A percentile compares a stretch with the other conserved stretches of the same genome.
Evolutionary conservation across 2,329 filamentous ascomycete species (phyloP).

Genomic region (Lojkania enalia): DNA sequence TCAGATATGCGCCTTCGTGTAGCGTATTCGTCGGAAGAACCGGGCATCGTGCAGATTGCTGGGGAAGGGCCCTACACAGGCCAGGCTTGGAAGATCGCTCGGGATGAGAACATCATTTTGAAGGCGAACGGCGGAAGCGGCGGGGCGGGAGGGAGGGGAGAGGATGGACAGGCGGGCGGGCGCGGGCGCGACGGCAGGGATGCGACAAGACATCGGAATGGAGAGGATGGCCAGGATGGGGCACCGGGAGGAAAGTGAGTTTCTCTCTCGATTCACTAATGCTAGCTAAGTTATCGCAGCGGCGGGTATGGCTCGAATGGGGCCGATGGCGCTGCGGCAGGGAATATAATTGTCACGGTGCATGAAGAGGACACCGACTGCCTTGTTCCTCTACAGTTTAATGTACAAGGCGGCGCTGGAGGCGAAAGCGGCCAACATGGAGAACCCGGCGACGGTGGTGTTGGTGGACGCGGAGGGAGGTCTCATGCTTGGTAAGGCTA

Average conservation of each 20-base stretch:
- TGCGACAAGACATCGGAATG: constrained; percentile 14
- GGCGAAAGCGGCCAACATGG: constrained; percentile 18
- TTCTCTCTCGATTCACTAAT: neutral
- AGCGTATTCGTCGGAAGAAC: constrained; percentile 7
- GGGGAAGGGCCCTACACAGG: constrained; percentile 14
- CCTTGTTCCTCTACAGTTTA: constrained; percentile 12
- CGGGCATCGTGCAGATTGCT: constrained; percentile 12
- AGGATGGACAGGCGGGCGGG: constrained; percentile 20
- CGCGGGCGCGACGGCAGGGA: constrained; percentile 12
- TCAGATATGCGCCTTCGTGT: constrained; percentile 14
- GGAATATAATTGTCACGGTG: constrained; percentile 18
- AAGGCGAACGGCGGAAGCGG: constrained; percentile 12
- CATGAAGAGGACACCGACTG: constrained; percentile 17
- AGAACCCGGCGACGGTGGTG: constrained; percentile 16
- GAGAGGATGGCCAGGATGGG: constrained; percentile 7
- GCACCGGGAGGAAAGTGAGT: constrained; percentile 16
- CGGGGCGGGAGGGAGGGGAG: constrained; percentile 12
- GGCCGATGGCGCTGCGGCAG: constrained; percentile 15
- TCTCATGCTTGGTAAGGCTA: constrained; percentile 6
- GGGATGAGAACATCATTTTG: constrained; percentile 12
- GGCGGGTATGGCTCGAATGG: constrained; percentile 15
- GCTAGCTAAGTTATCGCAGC: constrained; percentile 1
- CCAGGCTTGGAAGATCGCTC: constrained; percentile 11
- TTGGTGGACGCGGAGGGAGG: constrained; percentile 14
- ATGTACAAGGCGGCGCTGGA: constrained; percentile 15